Conservation (phyloP, 2,329 filamentous ascomycete genomes). For the Tolypocladium ovalisporum region DNA sequence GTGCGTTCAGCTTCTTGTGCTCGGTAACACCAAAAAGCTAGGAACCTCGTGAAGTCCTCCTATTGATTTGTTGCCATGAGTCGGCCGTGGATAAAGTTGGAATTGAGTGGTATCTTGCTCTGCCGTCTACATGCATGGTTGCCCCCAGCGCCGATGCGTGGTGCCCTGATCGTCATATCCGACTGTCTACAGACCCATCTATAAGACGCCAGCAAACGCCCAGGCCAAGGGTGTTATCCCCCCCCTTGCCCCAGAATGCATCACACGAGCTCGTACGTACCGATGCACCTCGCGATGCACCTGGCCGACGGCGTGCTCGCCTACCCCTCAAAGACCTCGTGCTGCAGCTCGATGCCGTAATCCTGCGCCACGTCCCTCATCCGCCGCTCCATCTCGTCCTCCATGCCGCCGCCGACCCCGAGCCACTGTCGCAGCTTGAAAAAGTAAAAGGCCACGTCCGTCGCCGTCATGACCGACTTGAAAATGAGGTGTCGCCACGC, state of each 20-base stretch:
- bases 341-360: slow-evolving; percentile 83
- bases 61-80: no score
- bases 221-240: neutral
- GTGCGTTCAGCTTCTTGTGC: neutral
- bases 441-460: slow-evolving; percentile 76
- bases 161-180: neutral
- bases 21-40: neutral
- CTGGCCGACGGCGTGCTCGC: no score
- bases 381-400: slow-evolving; percentile 80
- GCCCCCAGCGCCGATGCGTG: neutral
- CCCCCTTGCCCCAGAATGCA: neutral
- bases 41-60: no score
- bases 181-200: neutral
- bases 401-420: slow-evolving; percentile 73
- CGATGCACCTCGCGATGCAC: neutral
- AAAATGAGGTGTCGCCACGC: slow-evolving; percentile 76
- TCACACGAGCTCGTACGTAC: neutral
- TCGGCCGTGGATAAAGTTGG: no score
- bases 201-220: neutral
- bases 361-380: slow-evolving; percentile 86
- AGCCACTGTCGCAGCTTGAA: slow-evolving; percentile 68
- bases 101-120: neutral
- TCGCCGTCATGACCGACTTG: slow-evolving; percentile 60
- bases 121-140: neutral
- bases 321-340: slow-evolving; percentile 78